Base-by-base conservation (phyloP, 2,329 filamentous ascomycete genomes). In the Ascochyta viciae-villosae region DNA sequence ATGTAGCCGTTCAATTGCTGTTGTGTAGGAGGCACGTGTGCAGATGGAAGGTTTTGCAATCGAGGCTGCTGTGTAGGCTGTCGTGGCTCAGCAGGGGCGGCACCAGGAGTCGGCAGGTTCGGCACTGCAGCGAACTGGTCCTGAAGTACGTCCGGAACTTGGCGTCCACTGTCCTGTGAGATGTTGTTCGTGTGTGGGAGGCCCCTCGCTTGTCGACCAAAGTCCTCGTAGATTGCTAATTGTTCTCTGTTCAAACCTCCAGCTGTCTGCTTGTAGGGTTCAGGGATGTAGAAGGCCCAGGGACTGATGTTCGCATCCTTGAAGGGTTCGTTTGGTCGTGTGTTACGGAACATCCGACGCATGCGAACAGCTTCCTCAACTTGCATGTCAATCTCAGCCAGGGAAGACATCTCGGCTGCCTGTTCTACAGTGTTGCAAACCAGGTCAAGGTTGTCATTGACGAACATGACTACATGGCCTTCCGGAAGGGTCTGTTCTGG, bases 401-500 rank as follows among this genome's bases (percentile, higher is more conserved):
- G 82, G 9, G 95, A 95, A 58, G 94, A 90, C 69, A 96, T 91
- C 74, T 98, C 94, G 3, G 95, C 96, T 48, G 95, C 93, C 75
- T 95, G 92, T 76, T 99, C 95, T 41, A 99, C 96, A 60, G 97
- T 91, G 66, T 86, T 89, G 72, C 95, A 98, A 42, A 96, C 94
- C 37, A 92, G 84, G 66, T 99, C 95, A 27, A 99, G 84, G 73
- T 99, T 99, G 63, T 96, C 94, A 74, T 98, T 99, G 58, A 99
- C 94, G 76, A 96, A 98, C 91, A 99, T 97, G 53, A 98, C 86
- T 58, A 99, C 95, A 29, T 95, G 91, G 6, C 95, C 95, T 77
- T 99, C 95, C 0, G 95, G 92, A 59, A 99, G 84, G 15, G 91
- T 90, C 66, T 89, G 86, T 49, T 87, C 83, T 2, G 83, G 83